phyloP scores from a whole-genome alignment of 2,329 filamentous ascomycete species.

The Curvularia lunata region DNA sequence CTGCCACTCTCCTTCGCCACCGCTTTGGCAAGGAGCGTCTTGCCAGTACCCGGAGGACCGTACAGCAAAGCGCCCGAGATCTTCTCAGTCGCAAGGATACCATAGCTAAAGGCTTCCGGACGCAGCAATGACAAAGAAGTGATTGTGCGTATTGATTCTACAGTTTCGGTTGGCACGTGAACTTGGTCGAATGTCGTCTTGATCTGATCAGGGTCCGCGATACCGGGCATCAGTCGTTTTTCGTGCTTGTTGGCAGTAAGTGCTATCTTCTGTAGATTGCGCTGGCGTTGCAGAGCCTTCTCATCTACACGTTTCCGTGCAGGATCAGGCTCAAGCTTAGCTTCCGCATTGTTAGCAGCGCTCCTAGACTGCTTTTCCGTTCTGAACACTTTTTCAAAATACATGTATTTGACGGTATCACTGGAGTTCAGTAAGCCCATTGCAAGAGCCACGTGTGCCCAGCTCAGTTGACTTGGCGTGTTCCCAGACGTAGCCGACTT shows the following conservation, averaged over 20 bases:
- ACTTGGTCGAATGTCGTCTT: conserved; percentile 88
- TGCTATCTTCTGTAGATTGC: conserved; percentile 56
- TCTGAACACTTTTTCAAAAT: conserved; percentile 24
- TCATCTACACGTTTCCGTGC: conserved; percentile 20
- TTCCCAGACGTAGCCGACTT: conserved; percentile 4
- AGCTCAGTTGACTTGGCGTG: conserved; percentile 38
- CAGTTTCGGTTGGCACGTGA: conserved; percentile 79
- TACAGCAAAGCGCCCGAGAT: conserved; percentile 90
- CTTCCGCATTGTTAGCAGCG: conserved; percentile 9
- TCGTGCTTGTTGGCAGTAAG: conserved; percentile 71
- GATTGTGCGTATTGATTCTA: conserved; percentile 85
- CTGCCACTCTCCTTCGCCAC: conserved; percentile 71
- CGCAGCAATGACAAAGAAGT: conserved; percentile 86
- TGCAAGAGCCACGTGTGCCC: conserved; percentile 52
- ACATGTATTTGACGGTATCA: conserved; percentile 56
- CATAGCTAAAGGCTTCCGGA: conserved; percentile 95
- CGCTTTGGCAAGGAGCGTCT: conserved; percentile 67
- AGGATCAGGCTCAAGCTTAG: conserved; percentile 7
- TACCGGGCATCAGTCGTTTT: conserved; percentile 78
- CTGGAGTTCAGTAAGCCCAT: conserved; percentile 53
- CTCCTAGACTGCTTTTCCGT: conserved; percentile 15
- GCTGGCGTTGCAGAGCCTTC: conserved; percentile 52
- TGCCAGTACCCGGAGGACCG: conserved; percentile 79
- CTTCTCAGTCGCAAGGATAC: conserved; percentile 86
- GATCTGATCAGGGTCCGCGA: conserved; percentile 82